These are phyloP conservation scores for Lentinula aciculospora DNA, from an alignment of 768 basidiomycete species.

Conservation along the genomic window DNA sequence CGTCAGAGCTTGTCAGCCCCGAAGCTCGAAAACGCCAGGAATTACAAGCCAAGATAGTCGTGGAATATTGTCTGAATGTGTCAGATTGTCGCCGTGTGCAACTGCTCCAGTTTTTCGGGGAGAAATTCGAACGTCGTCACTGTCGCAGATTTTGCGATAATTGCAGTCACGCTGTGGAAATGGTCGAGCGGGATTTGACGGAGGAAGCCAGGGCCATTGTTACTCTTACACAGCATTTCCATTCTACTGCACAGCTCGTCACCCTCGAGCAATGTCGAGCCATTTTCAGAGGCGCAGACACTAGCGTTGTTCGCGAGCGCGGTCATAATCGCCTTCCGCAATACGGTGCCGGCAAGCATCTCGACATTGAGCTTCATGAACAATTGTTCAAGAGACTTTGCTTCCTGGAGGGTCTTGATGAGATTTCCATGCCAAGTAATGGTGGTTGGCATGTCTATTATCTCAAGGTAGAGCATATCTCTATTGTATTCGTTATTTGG, in stretches of 20 bases:
- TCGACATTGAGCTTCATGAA: conserved; percentile 53
- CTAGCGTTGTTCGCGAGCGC: conserved; percentile 36
- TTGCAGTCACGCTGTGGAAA: conserved; percentile 50
- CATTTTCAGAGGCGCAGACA: conserved; percentile 62
- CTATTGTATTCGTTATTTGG: background rate
- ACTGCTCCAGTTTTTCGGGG: conserved; percentile 85
- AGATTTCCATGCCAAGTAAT: conserved; percentile 36
- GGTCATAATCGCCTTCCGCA: conserved; percentile 39
- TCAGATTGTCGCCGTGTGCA: conserved; percentile 84
- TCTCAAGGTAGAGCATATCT: conserved; percentile 34
- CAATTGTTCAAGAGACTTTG: conserved; percentile 57
- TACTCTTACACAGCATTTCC: conserved; percentile 45
- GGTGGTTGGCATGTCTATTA: conserved; percentile 49
- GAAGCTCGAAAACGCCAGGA: conserved; percentile 66
- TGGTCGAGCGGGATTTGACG: conserved; percentile 56
- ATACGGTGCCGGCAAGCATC: conserved; percentile 50
- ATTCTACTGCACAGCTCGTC: conserved; percentile 39
- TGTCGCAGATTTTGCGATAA: conserved; percentile 82
- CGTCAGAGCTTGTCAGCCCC: conserved; percentile 25
- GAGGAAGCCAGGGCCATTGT: conserved; percentile 50
- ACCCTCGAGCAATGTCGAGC: conserved; percentile 57
- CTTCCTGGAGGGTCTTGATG: conserved; percentile 41
- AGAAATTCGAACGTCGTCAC: conserved; percentile 60
- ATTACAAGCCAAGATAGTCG: conserved; percentile 60
- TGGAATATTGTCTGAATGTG: conserved; percentile 75